Conservation (phyloP, 495 filamentous ascomycete genomes). For the Penicillium dipodomyicola region DNA sequence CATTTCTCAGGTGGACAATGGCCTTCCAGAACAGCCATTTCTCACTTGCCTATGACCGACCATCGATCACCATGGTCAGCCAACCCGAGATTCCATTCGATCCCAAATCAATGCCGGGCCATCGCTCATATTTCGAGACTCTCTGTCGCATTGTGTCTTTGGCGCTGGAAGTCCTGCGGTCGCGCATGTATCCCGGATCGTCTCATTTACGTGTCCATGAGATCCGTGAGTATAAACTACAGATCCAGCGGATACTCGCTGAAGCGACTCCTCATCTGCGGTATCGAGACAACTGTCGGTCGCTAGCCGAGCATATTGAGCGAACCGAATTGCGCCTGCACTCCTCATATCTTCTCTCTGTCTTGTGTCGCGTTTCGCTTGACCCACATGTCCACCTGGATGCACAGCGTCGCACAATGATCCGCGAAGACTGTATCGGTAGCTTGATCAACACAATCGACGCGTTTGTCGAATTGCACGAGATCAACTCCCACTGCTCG, state of each 20-base stretch:
- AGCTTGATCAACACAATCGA: constrained; percentile 45
- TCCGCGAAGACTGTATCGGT: constrained; percentile 46
- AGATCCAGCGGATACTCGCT: constrained; percentile 49
- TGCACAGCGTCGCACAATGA: constrained; percentile 30
- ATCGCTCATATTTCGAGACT: constrained; percentile 52
- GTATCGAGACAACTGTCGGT: constrained; percentile 45
- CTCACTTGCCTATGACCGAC: constrained; percentile 59
- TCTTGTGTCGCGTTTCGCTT: constrained; percentile 56
- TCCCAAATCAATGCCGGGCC: constrained; percentile 47
- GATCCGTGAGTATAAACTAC: constrained; percentile 51
- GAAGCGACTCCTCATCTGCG: constrained; percentile 55
- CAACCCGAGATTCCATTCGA: constrained; percentile 51
- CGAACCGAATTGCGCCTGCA: constrained; percentile 56
- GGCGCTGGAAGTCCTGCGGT: constrained; percentile 54
- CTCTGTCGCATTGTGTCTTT: constrained; percentile 55
- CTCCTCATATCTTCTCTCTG: constrained; percentile 56
- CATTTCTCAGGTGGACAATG: constrained; percentile 50
- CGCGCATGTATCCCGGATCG: constrained; percentile 44
- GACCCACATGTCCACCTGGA: constrained; percentile 42
- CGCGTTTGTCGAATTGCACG: constrained; percentile 47
- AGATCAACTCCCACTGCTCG: constrained; percentile 39
- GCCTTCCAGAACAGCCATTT: constrained; percentile 62
- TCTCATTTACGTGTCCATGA: constrained; percentile 41
- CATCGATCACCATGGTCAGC: constrained; percentile 52
- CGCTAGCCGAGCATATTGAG: constrained; percentile 52